A percentile compares a stretch with the other conserved stretches of the same genome.
Conservation (phyloP, 2,329 filamentous ascomycete species). For the Pyrenophora graminea region DNA sequence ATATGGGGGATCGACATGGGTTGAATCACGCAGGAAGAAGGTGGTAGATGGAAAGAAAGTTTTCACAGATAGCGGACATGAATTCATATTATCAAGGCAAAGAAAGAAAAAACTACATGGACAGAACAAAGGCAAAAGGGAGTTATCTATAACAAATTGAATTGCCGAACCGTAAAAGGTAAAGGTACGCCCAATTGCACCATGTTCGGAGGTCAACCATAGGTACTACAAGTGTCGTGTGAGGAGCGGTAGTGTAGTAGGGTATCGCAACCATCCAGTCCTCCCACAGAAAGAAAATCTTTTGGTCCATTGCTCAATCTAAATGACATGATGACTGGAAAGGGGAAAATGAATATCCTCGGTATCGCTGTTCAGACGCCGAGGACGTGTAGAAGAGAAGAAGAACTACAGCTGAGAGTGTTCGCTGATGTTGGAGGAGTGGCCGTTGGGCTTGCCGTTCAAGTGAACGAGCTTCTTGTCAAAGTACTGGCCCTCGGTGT, state of each 20-base stretch:
- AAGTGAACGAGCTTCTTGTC: conserved; percentile 46
- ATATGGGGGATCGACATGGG: too few species aligned
- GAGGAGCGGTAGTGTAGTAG: conserved; percentile 25
- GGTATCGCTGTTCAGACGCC: conserved; percentile 10
- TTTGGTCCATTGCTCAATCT: conserved; percentile 25
- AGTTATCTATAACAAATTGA: conserved; percentile 3
- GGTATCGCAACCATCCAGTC: conserved; percentile 31
- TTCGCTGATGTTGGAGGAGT: conserved; percentile 34
- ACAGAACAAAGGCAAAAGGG: too few species aligned
- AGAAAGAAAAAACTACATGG: too few species aligned
- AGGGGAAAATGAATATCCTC: conserved; percentile 2
- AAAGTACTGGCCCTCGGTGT: conserved; percentile 50
- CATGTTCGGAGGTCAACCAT: conserved; percentile 4
- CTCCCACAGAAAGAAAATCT: conserved; percentile 18
- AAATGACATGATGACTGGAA: conserved; percentile 23
- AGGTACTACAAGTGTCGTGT: conserved; percentile 13
- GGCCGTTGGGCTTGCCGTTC: conserved; percentile 27
- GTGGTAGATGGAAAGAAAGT: too few species aligned
- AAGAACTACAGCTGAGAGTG: conserved; percentile 40
- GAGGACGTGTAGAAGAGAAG: conserved; percentile 8
- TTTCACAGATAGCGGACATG: too few species aligned
- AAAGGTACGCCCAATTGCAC: conserved; percentile 4
- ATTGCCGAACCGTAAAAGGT: background rate
- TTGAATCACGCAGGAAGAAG: too few species aligned
- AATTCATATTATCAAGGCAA: too few species aligned